Percentiles rank a stretch among this genome's conserved stretches.
These are phyloP conservation scores for Aureobasidium sp. DNA, from an alignment of 2,329 filamentous ascomycete species.

Conservation along the genomic window DNA sequence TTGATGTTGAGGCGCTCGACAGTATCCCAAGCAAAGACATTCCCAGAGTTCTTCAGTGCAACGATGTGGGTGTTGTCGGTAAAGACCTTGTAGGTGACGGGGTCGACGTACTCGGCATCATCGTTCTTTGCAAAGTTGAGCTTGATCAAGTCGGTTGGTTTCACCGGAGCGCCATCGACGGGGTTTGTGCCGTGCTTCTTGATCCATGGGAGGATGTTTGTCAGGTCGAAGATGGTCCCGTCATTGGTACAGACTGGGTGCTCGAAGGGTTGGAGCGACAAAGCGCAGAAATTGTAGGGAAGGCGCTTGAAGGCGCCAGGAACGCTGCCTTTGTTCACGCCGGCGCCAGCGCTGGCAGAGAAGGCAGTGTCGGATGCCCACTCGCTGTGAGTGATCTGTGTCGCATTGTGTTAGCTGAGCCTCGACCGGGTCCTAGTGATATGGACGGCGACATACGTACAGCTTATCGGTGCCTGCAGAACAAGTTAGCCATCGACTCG, in stretches of 20 bases:
- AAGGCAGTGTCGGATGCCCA: slow-evolving; percentile 90
- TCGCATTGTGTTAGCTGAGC: background rate
- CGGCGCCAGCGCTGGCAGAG: slow-evolving; percentile 67
- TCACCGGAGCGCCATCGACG: slow-evolving; percentile 70
- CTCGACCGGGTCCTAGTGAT: slow-evolving; percentile 4
- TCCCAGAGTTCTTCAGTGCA: slow-evolving; percentile 75
- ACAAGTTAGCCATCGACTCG: background rate
- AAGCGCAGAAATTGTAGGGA: slow-evolving; percentile 96
- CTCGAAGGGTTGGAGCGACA: slow-evolving; percentile 89
- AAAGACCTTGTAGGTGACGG: slow-evolving; percentile 94
- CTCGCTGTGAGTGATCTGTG: slow-evolving; percentile 87
- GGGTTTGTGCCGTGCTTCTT: slow-evolving; percentile 91
- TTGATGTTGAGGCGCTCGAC: slow-evolving; percentile 94
- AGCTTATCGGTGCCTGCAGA: slow-evolving; percentile 30
- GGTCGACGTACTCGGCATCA: slow-evolving; percentile 85
- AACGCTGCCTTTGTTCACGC: slow-evolving; percentile 46
- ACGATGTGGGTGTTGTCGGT: slow-evolving; percentile 98
- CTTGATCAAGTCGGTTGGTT: slow-evolving; percentile 76
- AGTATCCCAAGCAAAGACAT: slow-evolving; percentile 95
- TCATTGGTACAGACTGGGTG: slow-evolving; percentile 85
- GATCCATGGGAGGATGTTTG: slow-evolving; percentile 89
- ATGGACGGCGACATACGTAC: slow-evolving; percentile 27
- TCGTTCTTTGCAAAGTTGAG: slow-evolving; percentile 90
- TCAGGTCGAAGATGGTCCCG: slow-evolving; percentile 90
- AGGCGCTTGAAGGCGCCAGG: slow-evolving; percentile 73